phyloP scores from a whole-genome alignment of 2,329 filamentous ascomycete genomes.

The Phoma sp. region DNA sequence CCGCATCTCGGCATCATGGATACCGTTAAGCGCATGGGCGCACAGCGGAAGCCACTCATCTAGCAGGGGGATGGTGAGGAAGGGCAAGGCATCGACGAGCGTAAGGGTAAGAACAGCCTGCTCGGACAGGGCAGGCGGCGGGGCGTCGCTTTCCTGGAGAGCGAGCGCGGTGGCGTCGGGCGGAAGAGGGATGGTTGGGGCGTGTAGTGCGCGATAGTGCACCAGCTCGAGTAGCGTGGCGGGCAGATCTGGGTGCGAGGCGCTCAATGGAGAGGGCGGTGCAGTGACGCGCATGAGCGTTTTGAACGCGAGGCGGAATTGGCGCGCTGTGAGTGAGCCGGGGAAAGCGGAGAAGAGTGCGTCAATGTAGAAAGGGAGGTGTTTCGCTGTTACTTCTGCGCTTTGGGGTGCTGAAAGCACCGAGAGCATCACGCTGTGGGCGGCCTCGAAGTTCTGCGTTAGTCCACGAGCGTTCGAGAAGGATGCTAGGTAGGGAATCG shows the following conservation, averaged over 20 bases:
- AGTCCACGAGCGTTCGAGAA: conserved; percentile 61
- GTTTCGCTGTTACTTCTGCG: conserved; percentile 68
- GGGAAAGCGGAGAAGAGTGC: conserved; percentile 82
- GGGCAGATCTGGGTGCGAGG: conserved; percentile 75
- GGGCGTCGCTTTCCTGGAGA: conserved; percentile 41
- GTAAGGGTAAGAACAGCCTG: conserved; percentile 78
- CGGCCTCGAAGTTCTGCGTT: conserved; percentile 81
- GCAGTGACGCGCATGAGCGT: conserved; percentile 82
- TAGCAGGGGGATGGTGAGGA: conserved; percentile 70
- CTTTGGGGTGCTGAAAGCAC: conserved; percentile 82
- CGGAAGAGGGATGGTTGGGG: conserved; percentile 54
- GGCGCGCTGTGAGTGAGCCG: conserved; percentile 75
- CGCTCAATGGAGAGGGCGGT: conserved; percentile 77
- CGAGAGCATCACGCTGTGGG: conserved; percentile 81
- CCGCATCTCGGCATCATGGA: conserved; percentile 67
- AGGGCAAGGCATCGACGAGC: conserved; percentile 78
- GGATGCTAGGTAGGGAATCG: conserved; percentile 74
- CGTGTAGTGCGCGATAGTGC: conserved; percentile 66
- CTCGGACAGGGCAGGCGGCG: conserved; percentile 66
- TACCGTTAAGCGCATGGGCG: conserved; percentile 69
- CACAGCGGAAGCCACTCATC: conserved; percentile 81
- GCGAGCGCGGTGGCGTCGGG: conserved; percentile 49
- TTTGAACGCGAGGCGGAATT: conserved; percentile 88
- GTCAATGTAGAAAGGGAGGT: conserved; percentile 84
- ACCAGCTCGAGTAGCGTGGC: conserved; percentile 82